Evolutionary conservation across 2,329 filamentous ascomycete genomes (phyloP), one percentile per base, ranked within the genome.

Genomic region (Aureobasidium sp.): DNA sequence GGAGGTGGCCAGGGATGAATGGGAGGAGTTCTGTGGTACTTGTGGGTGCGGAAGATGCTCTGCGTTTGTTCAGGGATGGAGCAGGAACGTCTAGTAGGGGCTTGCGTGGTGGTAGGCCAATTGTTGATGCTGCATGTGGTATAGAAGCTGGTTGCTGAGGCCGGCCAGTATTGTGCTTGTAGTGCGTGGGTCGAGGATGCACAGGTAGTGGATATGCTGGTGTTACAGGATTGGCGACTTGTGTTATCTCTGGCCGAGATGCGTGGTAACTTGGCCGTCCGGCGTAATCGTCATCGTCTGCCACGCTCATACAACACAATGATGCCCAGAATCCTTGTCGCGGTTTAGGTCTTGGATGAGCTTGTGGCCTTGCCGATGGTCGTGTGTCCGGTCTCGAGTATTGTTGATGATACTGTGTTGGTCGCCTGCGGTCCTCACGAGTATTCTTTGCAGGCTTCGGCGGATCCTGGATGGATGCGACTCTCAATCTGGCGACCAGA

Each of bases 401-500:
- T 51, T 50, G 57, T 32, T 51, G 57, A 17, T 37, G 10, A 32
- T 32, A 5, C 15, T 55, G 43, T n/a, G 56, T n/a, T 34, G 47
- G 29, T 55, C 39, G 15, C 39, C 41, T 51, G 24, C 32, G 24
- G 24, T 34, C 29, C 43, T 39, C 27, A 27, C 55, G 53, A 20
- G 55, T 15, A 4, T 59, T 39, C 17, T 17, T 59, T 27, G 43
- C 10, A 9, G 55, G 43, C 37, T 34, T 60, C 34, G 57, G 12
- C 20, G 37, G 15, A 27, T 56, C 52, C 27, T 62, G 39, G 10
- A 51, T 61, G 17, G 27, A 50, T 24, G 29, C 37, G 8, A 66
- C 44, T 3, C 91, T 90, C 4, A 97, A 78, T 48, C 89, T 81
- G 66, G 91, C 90, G 46, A 92, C 85, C 63, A 97, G 78, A 0